phyloP scores from a whole-genome alignment of 306 rosid species.

The Pyrus pyrifolia region DNA sequence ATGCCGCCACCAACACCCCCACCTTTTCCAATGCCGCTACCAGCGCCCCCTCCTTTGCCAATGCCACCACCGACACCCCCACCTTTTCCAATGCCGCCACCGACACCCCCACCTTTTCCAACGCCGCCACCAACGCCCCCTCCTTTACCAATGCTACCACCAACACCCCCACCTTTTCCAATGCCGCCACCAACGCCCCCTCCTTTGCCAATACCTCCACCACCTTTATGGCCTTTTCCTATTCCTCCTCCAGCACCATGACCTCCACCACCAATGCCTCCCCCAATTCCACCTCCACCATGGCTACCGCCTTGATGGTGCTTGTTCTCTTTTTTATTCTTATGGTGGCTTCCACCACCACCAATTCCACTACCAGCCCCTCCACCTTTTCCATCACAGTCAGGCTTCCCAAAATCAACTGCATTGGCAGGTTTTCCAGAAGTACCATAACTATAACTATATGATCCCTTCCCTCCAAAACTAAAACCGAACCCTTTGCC shows the following conservation, averaged over 20 bases:
- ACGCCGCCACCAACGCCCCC: not conserved
- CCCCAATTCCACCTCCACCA: not conserved
- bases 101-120: not conserved
- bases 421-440: not conserved
- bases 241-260: not conserved
- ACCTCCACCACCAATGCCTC: not conserved
- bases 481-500: slow-evolving; percentile 12
- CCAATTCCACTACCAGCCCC: not conserved
- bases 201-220: not conserved
- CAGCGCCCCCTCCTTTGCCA: not conserved
- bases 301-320: not conserved
- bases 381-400: slow-evolving; percentile 12
- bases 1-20: not conserved
- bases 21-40: not conserved
- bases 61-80: not conserved
- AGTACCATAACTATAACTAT: not conserved
- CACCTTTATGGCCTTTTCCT: not conserved
- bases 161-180: not conserved
- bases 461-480: slow-evolving; percentile 1
- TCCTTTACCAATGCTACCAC: not conserved
- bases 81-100: not conserved
- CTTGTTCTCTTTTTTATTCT: not conserved
- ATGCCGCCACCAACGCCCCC: not conserved
- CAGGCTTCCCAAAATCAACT: slow-evolving; percentile 6
- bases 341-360: not conserved